A percentile compares a stretch with the other conserved stretches of the same genome.
Conservation (phyloP, 202 grass and related monocot genomes). For the Schoenoplectus triqueter region DNA sequence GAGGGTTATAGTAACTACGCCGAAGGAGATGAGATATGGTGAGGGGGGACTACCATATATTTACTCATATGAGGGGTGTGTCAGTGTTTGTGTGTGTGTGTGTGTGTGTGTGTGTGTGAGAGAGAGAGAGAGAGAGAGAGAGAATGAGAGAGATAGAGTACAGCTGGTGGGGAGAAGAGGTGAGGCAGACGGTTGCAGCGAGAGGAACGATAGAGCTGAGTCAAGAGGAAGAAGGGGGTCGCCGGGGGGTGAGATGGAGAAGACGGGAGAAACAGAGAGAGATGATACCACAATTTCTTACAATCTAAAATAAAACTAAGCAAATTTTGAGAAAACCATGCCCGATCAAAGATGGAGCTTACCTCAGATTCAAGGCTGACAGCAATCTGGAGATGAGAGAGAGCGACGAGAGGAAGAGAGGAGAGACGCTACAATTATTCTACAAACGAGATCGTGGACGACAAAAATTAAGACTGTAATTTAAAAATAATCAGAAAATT, state of each 20-base stretch:
- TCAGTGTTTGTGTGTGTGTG: too few species aligned
- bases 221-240: not conserved
- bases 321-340: not conserved
- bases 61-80: too few species aligned
- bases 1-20: too few species aligned
- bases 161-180: not conserved
- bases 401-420: constrained; percentile 39
- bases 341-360: constrained; percentile 29
- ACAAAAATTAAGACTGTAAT: constrained; percentile 13
- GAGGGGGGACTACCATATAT: too few species aligned
- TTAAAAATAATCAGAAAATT: constrained; percentile 7
- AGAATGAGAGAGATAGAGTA: too few species aligned
- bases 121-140: too few species aligned
- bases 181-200: not conserved
- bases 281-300: not conserved
- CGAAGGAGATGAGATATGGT: too few species aligned
- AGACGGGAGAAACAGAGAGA: not conserved
- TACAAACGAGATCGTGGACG: constrained; percentile 17
- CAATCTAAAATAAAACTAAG: constrained; percentile 9
- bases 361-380: constrained; percentile 34
- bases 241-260: not conserved
- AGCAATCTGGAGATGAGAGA: constrained; percentile 11
- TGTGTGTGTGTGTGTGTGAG: too few species aligned
- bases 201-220: not conserved
- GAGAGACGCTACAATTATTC: constrained; percentile 23